phyloP scores from a whole-genome alignment of 306 rosid species.

The Abrus pulchellus region DNA sequence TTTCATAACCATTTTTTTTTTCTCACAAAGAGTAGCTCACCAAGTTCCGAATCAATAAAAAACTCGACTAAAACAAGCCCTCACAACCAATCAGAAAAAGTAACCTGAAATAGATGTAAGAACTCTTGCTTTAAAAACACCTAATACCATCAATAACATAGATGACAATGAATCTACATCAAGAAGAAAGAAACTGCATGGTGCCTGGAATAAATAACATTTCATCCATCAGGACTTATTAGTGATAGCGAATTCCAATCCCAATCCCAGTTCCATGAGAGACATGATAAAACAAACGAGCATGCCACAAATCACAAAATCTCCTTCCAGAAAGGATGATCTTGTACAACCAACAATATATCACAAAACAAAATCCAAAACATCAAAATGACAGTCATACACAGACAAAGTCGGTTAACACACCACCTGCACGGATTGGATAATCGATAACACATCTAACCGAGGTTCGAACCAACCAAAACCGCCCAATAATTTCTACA shows the following conservation, averaged over 20 bases:
- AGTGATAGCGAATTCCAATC: neutral
- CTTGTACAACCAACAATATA: neutral
- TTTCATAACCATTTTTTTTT: neutral
- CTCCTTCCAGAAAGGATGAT: neutral
- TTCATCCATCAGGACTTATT: neutral
- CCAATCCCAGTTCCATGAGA: neutral
- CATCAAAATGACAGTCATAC: neutral
- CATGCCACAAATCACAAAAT: neutral
- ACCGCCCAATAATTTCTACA: conserved; percentile 4
- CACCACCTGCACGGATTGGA: neutral
- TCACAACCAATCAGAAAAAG: neutral
- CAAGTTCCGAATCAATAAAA: neutral
- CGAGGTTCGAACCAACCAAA: neutral
- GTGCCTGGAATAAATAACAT: neutral
- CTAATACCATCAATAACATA: neutral
- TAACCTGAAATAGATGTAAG: neutral
- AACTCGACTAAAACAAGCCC: neutral
- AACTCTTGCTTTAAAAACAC: neutral
- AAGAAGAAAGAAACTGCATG: neutral
- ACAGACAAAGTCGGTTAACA: conserved; percentile 8
- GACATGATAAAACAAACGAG: conserved; percentile 1
- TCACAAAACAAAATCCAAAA: neutral
- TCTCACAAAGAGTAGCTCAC: neutral
- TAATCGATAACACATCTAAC: neutral
- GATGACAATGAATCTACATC: neutral